Base-by-base conservation (phyloP, 1,284 basidiomycete species). In the Lignosus rhinocerotis region DNA sequence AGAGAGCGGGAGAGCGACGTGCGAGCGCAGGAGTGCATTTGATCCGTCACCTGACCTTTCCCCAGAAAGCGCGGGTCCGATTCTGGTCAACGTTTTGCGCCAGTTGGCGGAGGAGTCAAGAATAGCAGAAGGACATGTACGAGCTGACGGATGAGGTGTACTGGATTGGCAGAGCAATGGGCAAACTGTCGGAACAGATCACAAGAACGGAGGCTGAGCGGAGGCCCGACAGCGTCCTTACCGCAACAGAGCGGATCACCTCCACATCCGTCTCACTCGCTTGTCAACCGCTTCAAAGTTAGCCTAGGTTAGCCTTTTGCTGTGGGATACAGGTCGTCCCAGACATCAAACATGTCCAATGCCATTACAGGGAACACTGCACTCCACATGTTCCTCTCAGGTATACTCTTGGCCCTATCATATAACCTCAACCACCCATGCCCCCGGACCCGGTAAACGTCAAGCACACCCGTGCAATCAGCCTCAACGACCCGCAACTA, bases 401-500 rank as follows among this genome's bases (percentile, higher is more conserved):
- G 56, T 53, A 53, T 39, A 30, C 36, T 12, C n/a, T 14, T n/a
- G 36, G 36, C 36, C 5, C 36, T 39, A 25, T 25, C 4, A 25
- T 25, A 25, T 25, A 25, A 25, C 25, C 25, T n/a, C 36, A 47
- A 21, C 31, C 39, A 25, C 17, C 25, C 25, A 25, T 25, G 14
- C 14, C 9, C 41, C 9, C 7, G 36, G 6, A 12, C 41, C 9
- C 7, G 36, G 6, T 8, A 50, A 36, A 19, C 16, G 16, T 43
- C 49, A 14, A 47, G 19, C 32, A 17, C 7, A 3, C 8, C 2
- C 41, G 4, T 21, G n/a, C 41, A 11, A 19, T 19, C 11, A 0
- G 21, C 48, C 51, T 62, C 59, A 83, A 43, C 83, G 81, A 12
- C 79, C 80, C 55, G 78, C 76, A 33, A 75, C 65, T 51, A 79